Base-by-base conservation (phyloP, 352 stramenopile species). In the Pythium pectinolyticum region DNA sequence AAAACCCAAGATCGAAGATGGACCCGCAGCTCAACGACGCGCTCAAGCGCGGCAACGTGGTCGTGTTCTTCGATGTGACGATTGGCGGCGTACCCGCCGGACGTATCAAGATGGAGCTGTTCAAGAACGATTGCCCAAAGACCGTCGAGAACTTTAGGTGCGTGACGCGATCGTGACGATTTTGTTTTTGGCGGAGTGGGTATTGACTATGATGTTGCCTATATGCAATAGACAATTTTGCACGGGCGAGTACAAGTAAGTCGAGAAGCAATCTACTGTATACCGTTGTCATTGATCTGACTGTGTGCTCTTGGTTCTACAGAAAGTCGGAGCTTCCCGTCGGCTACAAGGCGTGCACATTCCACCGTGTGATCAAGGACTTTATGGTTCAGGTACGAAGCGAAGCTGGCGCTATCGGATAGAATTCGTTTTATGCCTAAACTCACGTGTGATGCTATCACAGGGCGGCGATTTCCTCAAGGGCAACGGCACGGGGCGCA, bases 121-220 rank as follows among this genome's bases (percentile, higher is more conserved):
- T 98, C 56, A 97, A 97, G 72, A 96, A 98, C 77, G 86, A 96
- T 62, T 98, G 90, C 34, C 96, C 95, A 27, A 98, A 93, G 78
- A 99, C 96, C 20, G 96, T 96, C 43, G 94, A 99, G 77, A 99
- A 99, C 75, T 99, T 99, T 72, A 80, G 81, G 83, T 84, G 60
- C 55, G 71, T 47, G 28, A 14, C 0, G 37, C 22, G 24, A 34
- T 31, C 32, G 43, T 22, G 17, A 24, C 25, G 15, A 25, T 2
- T 27, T 35, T 8, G 19, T 31, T 10, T 50, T 10, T 50, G 22
- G 10, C 14, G n/a, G 11, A 50, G 19, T 22, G 12, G 32, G 12
- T 14, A 17, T n/a, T 31, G 27, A 34, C 34, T 41, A 14, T 53
- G 35, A 31, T 53, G 11, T 57, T 31, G 45, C 10, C 40, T 56